phyloP scores from a whole-genome alignment of 2,329 filamentous ascomycete species.

The Penicillium vulpinum region DNA sequence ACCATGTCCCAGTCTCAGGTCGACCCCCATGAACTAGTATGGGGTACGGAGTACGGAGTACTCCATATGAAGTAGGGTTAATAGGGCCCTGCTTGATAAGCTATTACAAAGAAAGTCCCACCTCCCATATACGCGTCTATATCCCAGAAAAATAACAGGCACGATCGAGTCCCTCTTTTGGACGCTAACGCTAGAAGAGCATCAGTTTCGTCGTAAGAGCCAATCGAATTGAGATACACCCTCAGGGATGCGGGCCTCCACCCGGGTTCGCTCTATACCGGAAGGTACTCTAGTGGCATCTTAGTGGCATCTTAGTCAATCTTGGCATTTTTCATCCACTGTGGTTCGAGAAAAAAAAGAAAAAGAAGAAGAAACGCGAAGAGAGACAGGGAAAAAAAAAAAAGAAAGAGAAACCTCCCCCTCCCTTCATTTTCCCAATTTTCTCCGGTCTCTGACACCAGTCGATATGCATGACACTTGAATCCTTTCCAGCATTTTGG shows the following conservation, averaged over 20 bases:
- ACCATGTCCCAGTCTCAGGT: slow-evolving; percentile 14
- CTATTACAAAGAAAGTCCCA: background rate
- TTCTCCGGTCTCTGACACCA: slow-evolving; percentile 7
- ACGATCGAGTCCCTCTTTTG: background rate
- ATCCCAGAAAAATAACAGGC: background rate
- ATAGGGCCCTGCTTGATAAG: background rate
- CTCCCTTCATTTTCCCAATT: slow-evolving; percentile 2
- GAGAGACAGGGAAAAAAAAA: background rate
- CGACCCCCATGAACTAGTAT: slow-evolving; percentile 17
- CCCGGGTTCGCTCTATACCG: slow-evolving; percentile 17
- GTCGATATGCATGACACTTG: slow-evolving; percentile 6
- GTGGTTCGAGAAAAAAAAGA: background rate
- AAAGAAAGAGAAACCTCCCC: background rate
- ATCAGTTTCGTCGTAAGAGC: background rate
- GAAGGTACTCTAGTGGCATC: no score
- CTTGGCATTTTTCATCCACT: slow-evolving; percentile 9
- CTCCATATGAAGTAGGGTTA: background rate
- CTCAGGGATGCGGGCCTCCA: slow-evolving; percentile 22
- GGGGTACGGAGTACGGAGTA: no score
- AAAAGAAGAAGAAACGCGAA: no score
- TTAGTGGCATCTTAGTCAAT: slow-evolving; percentile 15
- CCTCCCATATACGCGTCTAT: background rate
- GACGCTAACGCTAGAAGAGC: slow-evolving; percentile 4
- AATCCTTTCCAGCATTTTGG: slow-evolving; percentile 2
- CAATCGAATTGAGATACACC: slow-evolving; percentile 7